Evolutionary conservation across 257 asterid species (phyloP).

Genomic region (Sherardia arvensis): DNA sequence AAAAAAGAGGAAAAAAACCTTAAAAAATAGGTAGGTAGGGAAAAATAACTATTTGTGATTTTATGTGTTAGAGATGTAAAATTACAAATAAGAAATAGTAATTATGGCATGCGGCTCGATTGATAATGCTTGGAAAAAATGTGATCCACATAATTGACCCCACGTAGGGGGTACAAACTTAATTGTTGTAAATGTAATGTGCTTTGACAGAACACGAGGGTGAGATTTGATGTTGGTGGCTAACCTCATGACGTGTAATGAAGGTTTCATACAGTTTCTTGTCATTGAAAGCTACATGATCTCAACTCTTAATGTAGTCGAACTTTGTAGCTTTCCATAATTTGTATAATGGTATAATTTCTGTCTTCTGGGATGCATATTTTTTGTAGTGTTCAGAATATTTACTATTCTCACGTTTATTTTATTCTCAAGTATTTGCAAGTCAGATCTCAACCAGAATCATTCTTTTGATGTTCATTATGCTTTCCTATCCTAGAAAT

Average conservation of each 20-base stretch:
- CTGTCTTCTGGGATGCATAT: background rate
- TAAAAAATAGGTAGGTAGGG: too few species aligned
- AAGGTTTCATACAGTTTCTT: background rate
- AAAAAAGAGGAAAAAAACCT: too few species aligned
- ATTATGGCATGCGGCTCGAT: background rate
- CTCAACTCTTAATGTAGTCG: background rate
- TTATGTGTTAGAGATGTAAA: too few species aligned
- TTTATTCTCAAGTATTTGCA: background rate
- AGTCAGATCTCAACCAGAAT: background rate
- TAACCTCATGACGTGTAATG: background rate
- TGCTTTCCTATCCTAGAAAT: slow-evolving; percentile 34
- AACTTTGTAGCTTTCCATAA: background rate
- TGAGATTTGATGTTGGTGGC: background rate
- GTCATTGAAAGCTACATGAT: background rate
- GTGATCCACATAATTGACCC: background rate
- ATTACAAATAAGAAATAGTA: too few species aligned
- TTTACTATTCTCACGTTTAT: background rate
- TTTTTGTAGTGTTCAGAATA: background rate
- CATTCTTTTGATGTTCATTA: background rate
- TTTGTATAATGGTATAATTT: background rate
- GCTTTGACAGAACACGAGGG: background rate
- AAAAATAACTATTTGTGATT: too few species aligned
- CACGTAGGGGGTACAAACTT: background rate
- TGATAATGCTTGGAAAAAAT: too few species aligned
- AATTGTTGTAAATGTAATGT: background rate